A percentile compares a stretch with the other conserved stretches of the same genome.
phyloP scores from a whole-genome alignment of 768 basidiomycete genomes.

The Russula foetens region DNA sequence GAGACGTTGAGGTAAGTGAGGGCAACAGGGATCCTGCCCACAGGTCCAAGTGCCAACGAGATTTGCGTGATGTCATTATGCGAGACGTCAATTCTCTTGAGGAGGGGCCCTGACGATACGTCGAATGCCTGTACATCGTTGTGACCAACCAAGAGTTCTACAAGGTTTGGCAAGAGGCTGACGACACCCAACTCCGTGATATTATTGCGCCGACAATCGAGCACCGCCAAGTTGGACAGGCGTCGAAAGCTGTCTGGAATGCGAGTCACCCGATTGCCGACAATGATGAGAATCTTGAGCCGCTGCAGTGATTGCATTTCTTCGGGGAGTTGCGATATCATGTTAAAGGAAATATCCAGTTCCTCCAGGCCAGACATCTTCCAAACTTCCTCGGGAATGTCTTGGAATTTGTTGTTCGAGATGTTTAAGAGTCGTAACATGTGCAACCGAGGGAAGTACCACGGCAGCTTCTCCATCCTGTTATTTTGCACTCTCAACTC shows the following conservation, averaged over 20 bases:
- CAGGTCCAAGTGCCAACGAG: constrained; percentile 46
- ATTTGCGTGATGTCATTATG: constrained; percentile 87
- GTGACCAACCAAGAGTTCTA: constrained; percentile 67
- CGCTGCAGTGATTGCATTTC: constrained; percentile 61
- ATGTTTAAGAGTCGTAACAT: constrained; percentile 76
- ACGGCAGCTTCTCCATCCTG: constrained; percentile 77
- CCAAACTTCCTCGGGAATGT: constrained; percentile 67
- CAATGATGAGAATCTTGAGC: constrained; percentile 67
- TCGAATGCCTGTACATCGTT: constrained; percentile 79
- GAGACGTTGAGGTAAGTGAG: constrained; percentile 82
- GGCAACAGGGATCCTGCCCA: constrained; percentile 37
- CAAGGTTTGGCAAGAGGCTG: constrained; percentile 59
- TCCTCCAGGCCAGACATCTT: constrained; percentile 67
- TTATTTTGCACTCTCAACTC: constrained; percentile 83
- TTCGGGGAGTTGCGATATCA: constrained; percentile 71
- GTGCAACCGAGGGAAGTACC: constrained; percentile 71
- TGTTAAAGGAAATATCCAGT: constrained; percentile 94
- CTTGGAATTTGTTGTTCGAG: constrained; percentile 89
- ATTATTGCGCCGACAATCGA: constrained; percentile 84
- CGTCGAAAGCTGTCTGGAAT: constrained; percentile 56
- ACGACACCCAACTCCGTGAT: constrained; percentile 69
- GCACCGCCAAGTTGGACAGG: constrained; percentile 51
- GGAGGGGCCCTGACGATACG: constrained; percentile 58
- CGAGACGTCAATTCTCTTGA: constrained; percentile 64
- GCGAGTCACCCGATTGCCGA: constrained; percentile 74